phyloP scores from a whole-genome alignment of 2,329 filamentous ascomycete genomes.

The Colletotrichum sojae region DNA sequence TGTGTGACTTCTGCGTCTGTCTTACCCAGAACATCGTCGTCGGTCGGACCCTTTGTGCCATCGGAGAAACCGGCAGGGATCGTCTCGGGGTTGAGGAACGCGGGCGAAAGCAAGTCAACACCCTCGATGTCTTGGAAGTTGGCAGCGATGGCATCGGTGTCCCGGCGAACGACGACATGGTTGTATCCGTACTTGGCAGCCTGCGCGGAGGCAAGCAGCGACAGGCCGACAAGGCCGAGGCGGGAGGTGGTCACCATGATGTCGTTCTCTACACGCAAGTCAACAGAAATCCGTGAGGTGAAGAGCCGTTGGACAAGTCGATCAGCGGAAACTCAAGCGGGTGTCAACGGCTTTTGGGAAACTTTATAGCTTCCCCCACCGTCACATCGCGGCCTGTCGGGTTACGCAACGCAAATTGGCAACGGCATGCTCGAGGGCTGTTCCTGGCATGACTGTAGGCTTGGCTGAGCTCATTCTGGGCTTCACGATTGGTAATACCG shows the following conservation, averaged over 20 bases:
- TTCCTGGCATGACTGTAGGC: constrained; percentile 20
- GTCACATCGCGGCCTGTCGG: background rate
- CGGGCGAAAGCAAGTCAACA: constrained; percentile 46
- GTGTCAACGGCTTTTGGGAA: background rate
- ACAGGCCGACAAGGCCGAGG: constrained; percentile 35
- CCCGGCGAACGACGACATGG: constrained; percentile 36
- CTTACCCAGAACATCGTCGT: constrained; percentile 39
- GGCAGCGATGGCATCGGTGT: constrained; percentile 32
- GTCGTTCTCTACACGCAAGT: background rate
- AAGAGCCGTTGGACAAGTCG: background rate
- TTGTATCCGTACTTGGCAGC: constrained; percentile 41
- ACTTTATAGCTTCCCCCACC: background rate
- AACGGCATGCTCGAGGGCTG: constrained; percentile 6
- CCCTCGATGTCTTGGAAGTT: constrained; percentile 37
- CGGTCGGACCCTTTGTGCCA: constrained; percentile 48
- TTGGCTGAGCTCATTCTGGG: constrained; percentile 36
- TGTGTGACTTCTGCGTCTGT: background rate
- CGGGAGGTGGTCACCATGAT: constrained; percentile 28
- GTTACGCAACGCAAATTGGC: constrained; percentile 8
- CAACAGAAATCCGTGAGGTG: background rate
- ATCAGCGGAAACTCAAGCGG: background rate
- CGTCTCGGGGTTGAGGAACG: constrained; percentile 44
- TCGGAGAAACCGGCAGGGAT: constrained; percentile 46
- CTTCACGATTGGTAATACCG: constrained; percentile 9
- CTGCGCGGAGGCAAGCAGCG: constrained; percentile 24